phyloP scores from a whole-genome alignment of 441 rosid genomes.

The Euphorbia corollata region DNA sequence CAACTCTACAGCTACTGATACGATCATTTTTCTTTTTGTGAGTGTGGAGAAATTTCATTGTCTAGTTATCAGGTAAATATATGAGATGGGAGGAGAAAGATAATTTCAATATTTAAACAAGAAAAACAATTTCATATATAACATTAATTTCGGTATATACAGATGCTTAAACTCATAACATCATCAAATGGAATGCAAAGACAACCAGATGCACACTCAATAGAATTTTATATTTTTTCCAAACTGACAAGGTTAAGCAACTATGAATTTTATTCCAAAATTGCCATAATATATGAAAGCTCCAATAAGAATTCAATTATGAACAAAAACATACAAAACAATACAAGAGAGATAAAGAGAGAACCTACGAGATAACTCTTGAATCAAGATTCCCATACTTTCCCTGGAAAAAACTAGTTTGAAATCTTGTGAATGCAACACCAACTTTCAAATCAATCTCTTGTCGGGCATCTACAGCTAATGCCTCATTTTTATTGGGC shows the following conservation, averaged over 20 bases:
- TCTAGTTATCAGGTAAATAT: neutral
- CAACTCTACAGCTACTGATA: neutral
- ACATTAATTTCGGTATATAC: neutral
- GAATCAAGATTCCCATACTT: slow-evolving; percentile 92
- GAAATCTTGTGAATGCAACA: slow-evolving; percentile 88
- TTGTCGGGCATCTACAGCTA: slow-evolving; percentile 96
- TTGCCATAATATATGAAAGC: neutral
- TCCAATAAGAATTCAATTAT: neutral
- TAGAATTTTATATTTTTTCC: neutral
- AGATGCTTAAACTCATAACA: neutral
- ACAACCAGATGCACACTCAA: neutral
- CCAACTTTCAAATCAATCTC: slow-evolving; percentile 99
- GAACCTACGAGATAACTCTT: slow-evolving; percentile 87
- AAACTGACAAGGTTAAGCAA: neutral
- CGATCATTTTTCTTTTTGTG: neutral
- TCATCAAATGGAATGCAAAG: neutral
- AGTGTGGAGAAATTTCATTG: neutral
- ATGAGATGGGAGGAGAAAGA: neutral
- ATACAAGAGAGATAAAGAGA: slow-evolving; percentile 23
- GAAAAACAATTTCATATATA: neutral
- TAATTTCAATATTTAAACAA: too few species aligned
- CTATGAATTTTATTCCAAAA: neutral
- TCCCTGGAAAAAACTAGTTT: slow-evolving; percentile 86
- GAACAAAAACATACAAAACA: slow-evolving; percentile 13
- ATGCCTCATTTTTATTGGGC: slow-evolving; percentile 79